Evolutionary conservation across 2,329 filamentous ascomycete genomes (phyloP).

Genomic region (Aspergillus sp.): DNA sequence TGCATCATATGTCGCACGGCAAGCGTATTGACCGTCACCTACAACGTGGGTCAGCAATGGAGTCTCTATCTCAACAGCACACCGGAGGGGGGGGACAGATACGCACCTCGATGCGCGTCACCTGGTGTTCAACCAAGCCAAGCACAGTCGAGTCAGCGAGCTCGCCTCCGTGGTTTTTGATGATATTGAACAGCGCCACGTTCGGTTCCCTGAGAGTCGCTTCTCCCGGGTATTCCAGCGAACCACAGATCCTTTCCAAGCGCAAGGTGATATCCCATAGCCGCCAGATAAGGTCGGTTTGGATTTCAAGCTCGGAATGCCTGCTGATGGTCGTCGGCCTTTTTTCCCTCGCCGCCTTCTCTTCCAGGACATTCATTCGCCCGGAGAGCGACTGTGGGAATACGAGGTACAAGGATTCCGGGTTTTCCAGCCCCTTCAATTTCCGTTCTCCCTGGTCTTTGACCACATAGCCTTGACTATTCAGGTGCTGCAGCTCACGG

Average conservation of each 20-base stretch:
- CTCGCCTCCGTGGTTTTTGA: conserved; percentile 66
- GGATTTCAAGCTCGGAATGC: conserved; percentile 62
- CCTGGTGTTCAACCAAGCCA: conserved; percentile 88
- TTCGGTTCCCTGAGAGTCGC: conserved; percentile 66
- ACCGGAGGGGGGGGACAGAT: neutral
- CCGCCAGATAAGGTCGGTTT: conserved; percentile 77
- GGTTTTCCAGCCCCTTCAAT: conserved; percentile 93
- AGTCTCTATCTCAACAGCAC: too few relatives aligned
- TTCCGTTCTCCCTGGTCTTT: conserved; percentile 94
- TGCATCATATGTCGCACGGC: conserved; percentile 68
- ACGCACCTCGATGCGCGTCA: conserved; percentile 85
- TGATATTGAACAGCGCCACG: conserved; percentile 67
- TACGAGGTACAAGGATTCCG: conserved; percentile 88
- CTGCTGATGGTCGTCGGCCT: conserved; percentile 49
- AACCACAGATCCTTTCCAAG: conserved; percentile 86
- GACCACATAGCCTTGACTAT: conserved; percentile 87
- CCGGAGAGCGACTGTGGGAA: conserved; percentile 84
- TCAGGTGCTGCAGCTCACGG: conserved; percentile 76
- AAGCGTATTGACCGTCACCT: conserved; percentile 76
- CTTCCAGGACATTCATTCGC: conserved; percentile 44
- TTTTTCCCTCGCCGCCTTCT: conserved; percentile 38
- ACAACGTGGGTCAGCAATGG: too few relatives aligned
- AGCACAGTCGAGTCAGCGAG: conserved; percentile 80
- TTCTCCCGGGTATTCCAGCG: conserved; percentile 62
- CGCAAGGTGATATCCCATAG: conserved; percentile 83